Evolutionary conservation across 306 rosid species (phyloP), one percentile per base, ranked within the genome.

Genomic region (Benincasa hispida): DNA sequence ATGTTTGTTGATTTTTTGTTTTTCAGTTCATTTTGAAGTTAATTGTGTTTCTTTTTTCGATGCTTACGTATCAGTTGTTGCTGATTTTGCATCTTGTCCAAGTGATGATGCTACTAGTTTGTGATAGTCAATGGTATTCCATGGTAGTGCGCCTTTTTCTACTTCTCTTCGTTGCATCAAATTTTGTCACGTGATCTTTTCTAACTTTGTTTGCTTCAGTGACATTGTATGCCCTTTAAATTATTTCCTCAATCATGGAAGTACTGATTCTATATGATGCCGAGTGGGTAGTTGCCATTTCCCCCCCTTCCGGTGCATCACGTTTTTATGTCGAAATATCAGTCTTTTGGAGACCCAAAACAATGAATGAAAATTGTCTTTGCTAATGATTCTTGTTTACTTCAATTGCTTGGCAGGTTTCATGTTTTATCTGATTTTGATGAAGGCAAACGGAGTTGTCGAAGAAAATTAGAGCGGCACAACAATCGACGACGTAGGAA

Each of bases 361-460:
- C 39, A 11, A 53, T 21, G 37, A 56, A 21, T 21, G 21, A 2
- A 5, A 47, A 19, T 3, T 59, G 45, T 77, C 18, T 48, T 48
- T 62, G 34, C 60, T 77, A n/a, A 77, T 48, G 56, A 10, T 77
- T 12, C 2, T 51, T 47, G 37, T 42, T 76, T 45, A 28, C 57
- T 30, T 68, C 74, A 18, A 70, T 76, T 79, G 79, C 77, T 47
- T 78, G 67, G 39, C 86, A 94, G 99, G 93, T 95, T 95, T 85
- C 99, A 95, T 59, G 47, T 88, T 56, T 79, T 92, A 57, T 25
- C 90, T 69, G 98, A 95, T 85, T 95, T 95, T 81, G 99, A 95
- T 37, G 98, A 95, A 85, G 99, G 98, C 13, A 95, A 92, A 70
- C 93, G 99, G 11, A 92, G 99, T 62, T 95, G 99, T 77, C 87